Conservation (phyloP, 2,329 filamentous ascomycete genomes). For the Claviceps lovelessii region DNA sequence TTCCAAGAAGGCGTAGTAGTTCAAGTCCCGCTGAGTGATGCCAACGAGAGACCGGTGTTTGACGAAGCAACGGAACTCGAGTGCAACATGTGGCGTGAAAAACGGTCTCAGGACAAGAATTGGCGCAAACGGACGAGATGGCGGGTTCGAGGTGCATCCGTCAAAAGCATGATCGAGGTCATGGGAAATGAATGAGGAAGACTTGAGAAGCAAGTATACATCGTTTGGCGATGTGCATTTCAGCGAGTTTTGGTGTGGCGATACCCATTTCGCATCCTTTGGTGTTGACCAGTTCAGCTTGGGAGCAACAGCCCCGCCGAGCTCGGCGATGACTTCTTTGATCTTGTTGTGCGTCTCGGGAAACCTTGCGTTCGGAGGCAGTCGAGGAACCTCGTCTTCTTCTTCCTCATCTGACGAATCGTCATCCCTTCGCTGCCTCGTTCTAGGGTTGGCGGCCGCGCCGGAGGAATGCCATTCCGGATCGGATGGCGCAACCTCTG, state of each 20-base stretch:
- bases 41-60: constrained; percentile 66
- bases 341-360: constrained; percentile 64
- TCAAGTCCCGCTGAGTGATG: constrained; percentile 78
- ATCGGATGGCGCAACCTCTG: constrained; percentile 38
- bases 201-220: constrained; percentile 86
- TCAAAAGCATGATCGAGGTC: constrained; percentile 90
- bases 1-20: constrained; percentile 71
- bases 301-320: constrained; percentile 75
- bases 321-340: constrained; percentile 59
- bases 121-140: constrained; percentile 45
- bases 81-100: constrained; percentile 73
- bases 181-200: constrained; percentile 85
- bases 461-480: constrained; percentile 33
- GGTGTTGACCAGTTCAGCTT: constrained; percentile 97
- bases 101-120: constrained; percentile 77
- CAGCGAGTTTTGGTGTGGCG: constrained; percentile 69
- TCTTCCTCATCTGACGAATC: constrained; percentile 33
- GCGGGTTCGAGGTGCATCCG: constrained; percentile 34
- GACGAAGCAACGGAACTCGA: constrained; percentile 94
- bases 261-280: constrained; percentile 92
- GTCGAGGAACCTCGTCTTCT: constrained; percentile 24
- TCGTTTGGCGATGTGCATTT: constrained; percentile 83
- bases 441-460: constrained; percentile 9
- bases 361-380: constrained; percentile 44
- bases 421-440: constrained; percentile 27